phyloP scores from a whole-genome alignment of 805 yeast species.

The Yarrowia sp. region DNA sequence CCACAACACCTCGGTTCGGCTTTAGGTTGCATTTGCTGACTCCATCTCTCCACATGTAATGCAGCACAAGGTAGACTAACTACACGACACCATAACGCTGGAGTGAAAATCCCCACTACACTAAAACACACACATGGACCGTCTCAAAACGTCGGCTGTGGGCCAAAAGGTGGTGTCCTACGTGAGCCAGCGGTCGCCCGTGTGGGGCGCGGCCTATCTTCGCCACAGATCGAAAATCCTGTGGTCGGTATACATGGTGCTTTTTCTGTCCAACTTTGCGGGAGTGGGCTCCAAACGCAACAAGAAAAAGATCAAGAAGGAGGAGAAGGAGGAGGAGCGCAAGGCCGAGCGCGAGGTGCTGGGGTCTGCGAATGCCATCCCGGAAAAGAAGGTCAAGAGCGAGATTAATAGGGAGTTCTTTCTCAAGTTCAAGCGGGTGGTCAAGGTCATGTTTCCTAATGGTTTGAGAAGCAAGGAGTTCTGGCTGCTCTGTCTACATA shows the following conservation, averaged over 20 bases:
- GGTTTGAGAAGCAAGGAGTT: constrained; percentile 48
- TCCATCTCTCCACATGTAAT: constrained; percentile 30
- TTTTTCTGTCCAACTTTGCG: constrained; percentile 43
- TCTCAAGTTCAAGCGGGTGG: constrained; percentile 43
- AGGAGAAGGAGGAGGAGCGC: constrained; percentile 25
- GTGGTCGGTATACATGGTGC: constrained; percentile 42
- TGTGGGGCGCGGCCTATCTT: constrained; percentile 40
- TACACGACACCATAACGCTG: background rate
- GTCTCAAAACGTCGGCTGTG: constrained; percentile 38
- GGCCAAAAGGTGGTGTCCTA: constrained; percentile 30
- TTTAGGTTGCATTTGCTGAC: constrained; percentile 38
- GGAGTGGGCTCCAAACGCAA: constrained; percentile 42
- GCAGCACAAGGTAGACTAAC: constrained; percentile 8
- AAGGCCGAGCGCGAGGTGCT: constrained; percentile 40
- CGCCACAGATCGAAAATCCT: constrained; percentile 43
- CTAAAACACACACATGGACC: constrained; percentile 21
- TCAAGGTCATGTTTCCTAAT: constrained; percentile 50
- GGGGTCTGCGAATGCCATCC: constrained; percentile 41
- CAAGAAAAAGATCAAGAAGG: constrained; percentile 36
- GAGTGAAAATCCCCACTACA: background rate
- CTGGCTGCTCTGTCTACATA: constrained; percentile 57
- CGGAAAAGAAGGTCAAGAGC: constrained; percentile 41
- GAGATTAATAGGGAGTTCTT: constrained; percentile 48
- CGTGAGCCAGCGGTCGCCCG: constrained; percentile 39
- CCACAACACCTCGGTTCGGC: constrained; percentile 39